Evolutionary conservation across 164 flowering plant species (phyloP).

Genomic region (Kingdonia uniflora): DNA sequence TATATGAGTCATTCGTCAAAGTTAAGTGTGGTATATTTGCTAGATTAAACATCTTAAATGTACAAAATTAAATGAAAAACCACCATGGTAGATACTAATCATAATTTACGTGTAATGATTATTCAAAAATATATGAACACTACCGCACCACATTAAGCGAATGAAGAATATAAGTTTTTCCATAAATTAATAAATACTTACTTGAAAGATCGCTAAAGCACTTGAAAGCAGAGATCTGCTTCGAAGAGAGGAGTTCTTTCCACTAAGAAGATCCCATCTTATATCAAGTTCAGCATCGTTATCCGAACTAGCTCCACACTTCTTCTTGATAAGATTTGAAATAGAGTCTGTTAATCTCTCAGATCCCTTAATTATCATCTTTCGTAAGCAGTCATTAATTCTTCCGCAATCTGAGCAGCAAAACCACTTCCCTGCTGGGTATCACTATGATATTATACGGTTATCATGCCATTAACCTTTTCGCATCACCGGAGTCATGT

Average conservation of each 20-base stretch:
- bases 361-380: slow-evolving; percentile 34
- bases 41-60: too few species aligned
- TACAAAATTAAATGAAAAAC: too few species aligned
- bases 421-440: slow-evolving; percentile 63
- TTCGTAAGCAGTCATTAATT: slow-evolving; percentile 42
- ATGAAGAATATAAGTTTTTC: too few species aligned
- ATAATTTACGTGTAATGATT: too few species aligned
- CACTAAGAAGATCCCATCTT: slow-evolving; percentile 72
- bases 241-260: slow-evolving; percentile 38
- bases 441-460: too few species aligned
- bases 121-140: too few species aligned
- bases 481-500: too few species aligned
- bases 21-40: too few species aligned
- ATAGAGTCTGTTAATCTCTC: slow-evolving; percentile 45
- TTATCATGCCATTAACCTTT: too few species aligned
- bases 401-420: slow-evolving; percentile 51
- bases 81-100: too few species aligned
- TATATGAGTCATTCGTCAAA: too few species aligned
- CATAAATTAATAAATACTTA: slow-evolving; percentile 25
- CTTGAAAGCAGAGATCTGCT: slow-evolving; percentile 37
- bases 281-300: slow-evolving; percentile 28
- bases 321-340: slow-evolving; percentile 31
- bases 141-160: too few species aligned
- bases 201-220: slow-evolving; percentile 70
- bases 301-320: slow-evolving; percentile 21